phyloP scores from a whole-genome alignment of 1,284 basidiomycete species.

The Ganoderma sinense region DNA sequence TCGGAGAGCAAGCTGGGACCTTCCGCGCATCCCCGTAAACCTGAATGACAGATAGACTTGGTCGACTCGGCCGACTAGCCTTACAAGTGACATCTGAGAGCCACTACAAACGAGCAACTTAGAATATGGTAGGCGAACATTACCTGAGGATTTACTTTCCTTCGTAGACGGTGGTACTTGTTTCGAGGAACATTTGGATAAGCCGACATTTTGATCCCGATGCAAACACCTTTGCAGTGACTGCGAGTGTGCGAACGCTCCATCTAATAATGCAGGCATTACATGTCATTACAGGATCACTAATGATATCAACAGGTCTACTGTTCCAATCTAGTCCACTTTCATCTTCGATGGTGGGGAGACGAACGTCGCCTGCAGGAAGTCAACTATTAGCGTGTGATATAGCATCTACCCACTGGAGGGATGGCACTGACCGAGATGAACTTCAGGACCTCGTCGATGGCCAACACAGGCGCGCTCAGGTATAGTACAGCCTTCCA shows the following conservation, averaged over 20 bases:
- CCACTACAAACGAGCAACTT: too few relatives aligned
- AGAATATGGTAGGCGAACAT: background rate
- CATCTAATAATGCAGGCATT: slow-evolving; percentile 19
- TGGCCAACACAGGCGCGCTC: slow-evolving; percentile 87
- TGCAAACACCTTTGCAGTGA: background rate
- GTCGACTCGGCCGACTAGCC: background rate
- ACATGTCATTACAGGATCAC: slow-evolving; percentile 29
- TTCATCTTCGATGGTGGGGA: slow-evolving; percentile 57
- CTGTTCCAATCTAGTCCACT: slow-evolving; percentile 41
- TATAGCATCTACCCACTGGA: background rate
- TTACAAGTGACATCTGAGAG: too few relatives aligned
- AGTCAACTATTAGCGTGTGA: background rate
- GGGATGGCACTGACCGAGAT: slow-evolving; percentile 63
- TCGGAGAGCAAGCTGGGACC: background rate
- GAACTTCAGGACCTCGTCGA: slow-evolving; percentile 94
- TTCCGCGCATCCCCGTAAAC: background rate
- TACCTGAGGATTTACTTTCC: background rate
- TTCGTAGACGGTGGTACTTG: background rate
- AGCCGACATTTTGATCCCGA: background rate
- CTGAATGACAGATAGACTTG: background rate
- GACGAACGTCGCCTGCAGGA: slow-evolving; percentile 49
- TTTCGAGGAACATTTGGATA: background rate
- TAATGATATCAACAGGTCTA: slow-evolving; percentile 17
- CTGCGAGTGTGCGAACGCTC: background rate
- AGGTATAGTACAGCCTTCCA: slow-evolving; percentile 95